phyloP scores from a whole-genome alignment of 768 basidiomycete species.

The Suillus luteus region DNA sequence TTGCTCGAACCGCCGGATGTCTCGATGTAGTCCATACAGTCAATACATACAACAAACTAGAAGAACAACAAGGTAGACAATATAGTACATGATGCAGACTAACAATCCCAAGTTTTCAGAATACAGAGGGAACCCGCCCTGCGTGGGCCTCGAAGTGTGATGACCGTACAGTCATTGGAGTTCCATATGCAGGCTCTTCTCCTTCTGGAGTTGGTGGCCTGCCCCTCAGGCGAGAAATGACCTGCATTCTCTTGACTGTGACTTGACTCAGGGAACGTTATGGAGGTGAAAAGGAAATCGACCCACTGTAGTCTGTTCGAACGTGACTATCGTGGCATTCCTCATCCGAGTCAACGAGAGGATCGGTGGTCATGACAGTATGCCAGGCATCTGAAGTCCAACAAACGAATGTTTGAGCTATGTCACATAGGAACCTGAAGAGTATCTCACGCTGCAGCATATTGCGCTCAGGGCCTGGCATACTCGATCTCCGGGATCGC shows the following conservation, averaged over 20 bases:
- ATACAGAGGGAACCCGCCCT: conserved; percentile 10
- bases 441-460: conserved; percentile 66
- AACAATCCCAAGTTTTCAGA: not conserved
- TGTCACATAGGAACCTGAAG: conserved; percentile 2
- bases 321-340: conserved; percentile 65
- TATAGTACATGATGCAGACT: not conserved
- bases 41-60: conserved; percentile 12
- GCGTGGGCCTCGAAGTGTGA: not conserved
- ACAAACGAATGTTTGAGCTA: not conserved
- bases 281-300: not conserved
- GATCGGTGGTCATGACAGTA: conserved; percentile 62
- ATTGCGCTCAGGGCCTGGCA: conserved; percentile 41
- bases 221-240: conserved; percentile 59
- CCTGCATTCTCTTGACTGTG: conserved; percentile 59
- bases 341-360: conserved; percentile 77
- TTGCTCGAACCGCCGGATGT: conserved; percentile 1
- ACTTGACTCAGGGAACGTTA: conserved; percentile 16
- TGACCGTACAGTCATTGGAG: conserved; percentile 6
- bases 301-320: conserved; percentile 65
- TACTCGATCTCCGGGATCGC: conserved; percentile 27
- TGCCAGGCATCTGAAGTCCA: conserved; percentile 68
- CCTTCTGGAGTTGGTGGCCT: conserved; percentile 59
- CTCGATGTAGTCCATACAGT: conserved; percentile 2
- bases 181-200: conserved; percentile 23
- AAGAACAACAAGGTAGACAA: not conserved